phyloP scores from a whole-genome alignment of 345 rosid genomes.

The Citrus maxima region DNA sequence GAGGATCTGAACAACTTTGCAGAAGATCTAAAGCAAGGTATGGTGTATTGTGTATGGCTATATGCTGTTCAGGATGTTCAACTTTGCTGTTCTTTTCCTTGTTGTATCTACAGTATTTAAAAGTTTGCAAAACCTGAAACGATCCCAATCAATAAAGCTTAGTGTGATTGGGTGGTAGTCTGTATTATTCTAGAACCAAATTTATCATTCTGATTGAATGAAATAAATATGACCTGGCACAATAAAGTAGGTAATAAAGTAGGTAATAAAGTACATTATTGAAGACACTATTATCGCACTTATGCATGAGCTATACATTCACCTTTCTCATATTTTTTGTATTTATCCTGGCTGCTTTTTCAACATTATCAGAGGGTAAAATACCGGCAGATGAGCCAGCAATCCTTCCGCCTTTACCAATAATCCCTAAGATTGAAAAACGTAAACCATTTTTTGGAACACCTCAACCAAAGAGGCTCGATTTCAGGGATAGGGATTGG shows the following conservation, averaged over 20 bases:
- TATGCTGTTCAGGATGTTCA: not conserved
- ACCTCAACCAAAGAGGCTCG: conserved; percentile 79
- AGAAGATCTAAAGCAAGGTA: conserved; percentile 96
- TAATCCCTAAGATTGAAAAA: conserved; percentile 75
- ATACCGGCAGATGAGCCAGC: conserved; percentile 85
- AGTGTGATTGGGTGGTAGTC: not conserved
- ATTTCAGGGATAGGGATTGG: conserved; percentile 82
- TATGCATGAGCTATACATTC: conserved; percentile 12
- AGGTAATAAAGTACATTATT: not conserved
- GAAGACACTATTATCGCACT: not conserved
- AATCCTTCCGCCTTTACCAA: conserved; percentile 78
- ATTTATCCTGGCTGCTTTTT: conserved; percentile 11
- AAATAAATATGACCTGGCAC: not conserved
- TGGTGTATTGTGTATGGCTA: conserved; percentile 7
- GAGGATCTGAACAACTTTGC: conserved; percentile 91
- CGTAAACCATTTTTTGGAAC: conserved; percentile 62
- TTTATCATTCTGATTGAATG: not conserved
- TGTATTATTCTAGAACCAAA: not conserved
- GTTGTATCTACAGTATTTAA: not conserved
- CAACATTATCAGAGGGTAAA: conserved; percentile 70
- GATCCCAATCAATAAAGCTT: not conserved
- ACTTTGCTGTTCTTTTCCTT: not conserved
- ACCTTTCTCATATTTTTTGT: conserved; percentile 12
- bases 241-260: not conserved
- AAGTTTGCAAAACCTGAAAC: not conserved